Percentiles rank a stretch among this genome's conserved stretches.
phyloP scores from a whole-genome alignment of 805 yeast species.

The Yarrowia sp. region DNA sequence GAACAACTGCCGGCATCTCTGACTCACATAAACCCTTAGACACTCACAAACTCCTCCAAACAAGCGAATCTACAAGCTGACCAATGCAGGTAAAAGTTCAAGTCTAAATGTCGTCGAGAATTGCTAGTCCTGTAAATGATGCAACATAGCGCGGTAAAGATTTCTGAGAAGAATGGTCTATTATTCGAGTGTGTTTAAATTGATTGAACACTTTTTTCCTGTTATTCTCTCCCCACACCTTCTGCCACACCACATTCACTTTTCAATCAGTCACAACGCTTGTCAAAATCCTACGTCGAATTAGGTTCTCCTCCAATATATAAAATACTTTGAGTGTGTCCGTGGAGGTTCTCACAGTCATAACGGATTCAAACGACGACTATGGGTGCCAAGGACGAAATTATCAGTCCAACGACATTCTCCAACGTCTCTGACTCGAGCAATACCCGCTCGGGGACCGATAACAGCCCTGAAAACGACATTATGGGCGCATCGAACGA shows the following conservation, averaged over 20 bases:
- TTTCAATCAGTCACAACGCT: not conserved
- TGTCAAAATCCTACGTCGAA: not conserved
- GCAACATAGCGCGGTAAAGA: too few relatives aligned
- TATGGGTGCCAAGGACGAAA: slow-evolving; percentile 13
- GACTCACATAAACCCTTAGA: too few relatives aligned
- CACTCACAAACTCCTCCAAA: not conserved
- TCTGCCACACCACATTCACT: too few relatives aligned
- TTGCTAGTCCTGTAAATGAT: too few relatives aligned
- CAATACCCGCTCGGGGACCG: slow-evolving; percentile 1
- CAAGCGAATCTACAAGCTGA: not conserved
- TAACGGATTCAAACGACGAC: not conserved
- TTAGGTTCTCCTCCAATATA: slow-evolving; percentile 13
- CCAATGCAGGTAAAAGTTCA: slow-evolving; percentile 1
- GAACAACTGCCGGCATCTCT: too few relatives aligned
- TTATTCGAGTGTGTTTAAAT: too few relatives aligned
- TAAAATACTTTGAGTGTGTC: not conserved
- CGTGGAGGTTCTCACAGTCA: not conserved
- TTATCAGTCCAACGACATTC: slow-evolving; percentile 3
- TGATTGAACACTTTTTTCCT: too few relatives aligned
- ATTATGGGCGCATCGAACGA: not conserved
- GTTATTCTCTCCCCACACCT: too few relatives aligned
- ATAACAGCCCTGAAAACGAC: not conserved
- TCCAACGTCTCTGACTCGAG: slow-evolving; percentile 7
- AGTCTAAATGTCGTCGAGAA: not conserved
- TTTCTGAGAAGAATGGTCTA: too few relatives aligned